phyloP scores from a whole-genome alignment of 2,329 filamentous ascomycete species.

The Colletotrichum lupini region DNA sequence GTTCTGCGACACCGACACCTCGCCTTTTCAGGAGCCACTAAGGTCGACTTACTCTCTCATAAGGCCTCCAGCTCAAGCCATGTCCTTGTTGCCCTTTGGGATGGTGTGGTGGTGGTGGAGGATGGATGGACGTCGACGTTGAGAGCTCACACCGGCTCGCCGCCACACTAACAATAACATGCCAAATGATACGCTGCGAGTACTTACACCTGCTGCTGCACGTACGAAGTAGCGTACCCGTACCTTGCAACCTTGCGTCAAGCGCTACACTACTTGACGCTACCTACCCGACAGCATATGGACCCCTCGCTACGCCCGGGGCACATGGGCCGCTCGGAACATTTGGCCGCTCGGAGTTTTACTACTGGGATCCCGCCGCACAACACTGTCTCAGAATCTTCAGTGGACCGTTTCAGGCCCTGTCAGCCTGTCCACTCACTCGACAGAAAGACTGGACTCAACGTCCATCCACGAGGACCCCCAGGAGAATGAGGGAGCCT shows the following conservation, averaged over 20 bases:
- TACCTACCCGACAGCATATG: background rate
- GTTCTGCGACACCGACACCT: constrained; percentile 6
- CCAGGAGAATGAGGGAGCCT: no score
- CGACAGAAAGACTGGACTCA: background rate
- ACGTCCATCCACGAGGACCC: background rate
- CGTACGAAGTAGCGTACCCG: no score
- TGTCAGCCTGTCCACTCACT: constrained; percentile 17
- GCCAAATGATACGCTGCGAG: background rate
- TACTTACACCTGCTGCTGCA: no score
- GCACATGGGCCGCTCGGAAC: constrained; percentile 16
- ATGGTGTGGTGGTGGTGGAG: background rate
- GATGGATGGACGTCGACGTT: background rate
- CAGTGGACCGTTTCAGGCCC: constrained; percentile 30
- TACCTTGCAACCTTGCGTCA: no score
- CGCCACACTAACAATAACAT: background rate
- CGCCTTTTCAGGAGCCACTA: background rate
- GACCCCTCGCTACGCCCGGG: background rate
- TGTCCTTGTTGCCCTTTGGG: background rate
- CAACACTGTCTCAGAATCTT: constrained; percentile 23
- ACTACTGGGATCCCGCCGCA: constrained; percentile 9
- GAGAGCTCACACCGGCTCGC: background rate
- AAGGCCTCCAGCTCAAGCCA: background rate
- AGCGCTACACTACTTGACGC: background rate
- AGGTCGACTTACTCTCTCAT: background rate
- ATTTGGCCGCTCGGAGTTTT: constrained; percentile 9